Base-by-base conservation (phyloP, 352 stramenopile genomes). In the Phytophthora rubi region DNA sequence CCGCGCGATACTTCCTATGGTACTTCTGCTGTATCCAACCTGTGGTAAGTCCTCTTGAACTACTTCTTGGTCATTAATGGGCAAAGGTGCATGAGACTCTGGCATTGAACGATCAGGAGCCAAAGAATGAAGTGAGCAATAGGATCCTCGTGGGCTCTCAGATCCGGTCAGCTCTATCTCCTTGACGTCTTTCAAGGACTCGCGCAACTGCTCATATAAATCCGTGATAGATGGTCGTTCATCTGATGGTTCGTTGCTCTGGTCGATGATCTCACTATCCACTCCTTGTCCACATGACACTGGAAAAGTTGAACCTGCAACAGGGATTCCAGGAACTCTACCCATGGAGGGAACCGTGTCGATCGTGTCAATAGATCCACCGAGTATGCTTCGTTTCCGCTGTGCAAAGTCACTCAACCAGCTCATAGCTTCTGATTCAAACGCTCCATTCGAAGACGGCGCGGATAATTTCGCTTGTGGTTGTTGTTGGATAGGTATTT, bases 401-500 rank as follows among this genome's bases (percentile, higher is more conserved):
- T 92, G 80, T 26, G 77, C 78, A 66, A 91, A 94, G 0, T 71
- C 62, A 44, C 85, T 79, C 4, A 94, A 65, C 86, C 86, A 94
- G 18, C 62, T 83, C 65, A 89, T 83, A 9, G 83, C 73, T 42
- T 90, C 80, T 2, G 83, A 84, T 6, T 70, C 53, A 5, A 21
- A 8, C 12, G 12, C 6, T 28, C 2, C 42, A 28, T 16, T 13
- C 10, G 30, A 44, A 63, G 21, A 10, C 44, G 44, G 21, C 7
- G 6, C 3, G 44, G 30, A 56, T 55, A n/a, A 30, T 21, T 33
- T 6, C 39, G 30, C 16, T 30, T 45, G 16, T 26, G 12, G 21
- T 10, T 39, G 51, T 44, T 62, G 18, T 6, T 45, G 4, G 7
- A 7, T 48, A 49, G 44, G 7, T 16, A 51, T 53, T 15, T 65